A percentile compares a stretch with the other conserved stretches of the same genome.
phyloP scores from a whole-genome alignment of 2,329 filamentous ascomycete species.

The Pestalotiopsis sp. region DNA sequence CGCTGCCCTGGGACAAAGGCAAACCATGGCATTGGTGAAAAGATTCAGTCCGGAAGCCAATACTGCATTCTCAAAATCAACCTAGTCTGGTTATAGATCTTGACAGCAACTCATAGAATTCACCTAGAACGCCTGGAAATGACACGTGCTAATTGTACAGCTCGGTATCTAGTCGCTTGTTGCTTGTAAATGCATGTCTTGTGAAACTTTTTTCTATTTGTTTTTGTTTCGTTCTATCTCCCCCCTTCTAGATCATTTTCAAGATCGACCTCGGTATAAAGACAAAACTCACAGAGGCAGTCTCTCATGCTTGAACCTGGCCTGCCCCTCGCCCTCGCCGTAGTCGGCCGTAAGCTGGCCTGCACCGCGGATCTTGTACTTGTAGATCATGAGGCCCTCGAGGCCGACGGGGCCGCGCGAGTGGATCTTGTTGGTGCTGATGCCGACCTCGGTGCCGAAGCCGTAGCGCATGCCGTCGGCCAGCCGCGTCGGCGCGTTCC shows the following conservation, averaged over 20 bases:
- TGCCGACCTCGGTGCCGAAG: constrained; percentile 97
- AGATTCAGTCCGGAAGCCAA: too few species aligned
- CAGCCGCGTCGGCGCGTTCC: constrained; percentile 94
- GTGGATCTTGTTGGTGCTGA: constrained; percentile 99
- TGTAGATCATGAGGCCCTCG: constrained; percentile 95
- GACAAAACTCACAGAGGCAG: constrained; percentile 41
- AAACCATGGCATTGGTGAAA: too few species aligned
- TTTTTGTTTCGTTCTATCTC: not conserved
- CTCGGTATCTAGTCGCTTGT: not conserved
- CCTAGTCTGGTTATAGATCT: too few species aligned
- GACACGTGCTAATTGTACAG: not conserved
- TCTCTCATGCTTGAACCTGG: constrained; percentile 61
- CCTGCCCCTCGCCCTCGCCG: constrained; percentile 63
- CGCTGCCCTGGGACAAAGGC: too few species aligned
- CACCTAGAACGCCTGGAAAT: too few species aligned
- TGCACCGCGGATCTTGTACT: constrained; percentile 84
- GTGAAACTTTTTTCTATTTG: not conserved
- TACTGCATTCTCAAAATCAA: too few species aligned
- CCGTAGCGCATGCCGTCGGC: constrained; percentile 97
- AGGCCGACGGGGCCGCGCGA: constrained; percentile 90
- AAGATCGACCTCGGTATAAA: not conserved
- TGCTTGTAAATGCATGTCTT: not conserved
- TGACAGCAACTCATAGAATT: too few species aligned
- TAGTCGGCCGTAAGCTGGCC: constrained; percentile 85
- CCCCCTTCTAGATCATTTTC: not conserved